These are phyloP conservation scores for Chlorencoelia australis DNA, from an alignment of 2,329 filamentous ascomycete species.

Conservation along the genomic window DNA sequence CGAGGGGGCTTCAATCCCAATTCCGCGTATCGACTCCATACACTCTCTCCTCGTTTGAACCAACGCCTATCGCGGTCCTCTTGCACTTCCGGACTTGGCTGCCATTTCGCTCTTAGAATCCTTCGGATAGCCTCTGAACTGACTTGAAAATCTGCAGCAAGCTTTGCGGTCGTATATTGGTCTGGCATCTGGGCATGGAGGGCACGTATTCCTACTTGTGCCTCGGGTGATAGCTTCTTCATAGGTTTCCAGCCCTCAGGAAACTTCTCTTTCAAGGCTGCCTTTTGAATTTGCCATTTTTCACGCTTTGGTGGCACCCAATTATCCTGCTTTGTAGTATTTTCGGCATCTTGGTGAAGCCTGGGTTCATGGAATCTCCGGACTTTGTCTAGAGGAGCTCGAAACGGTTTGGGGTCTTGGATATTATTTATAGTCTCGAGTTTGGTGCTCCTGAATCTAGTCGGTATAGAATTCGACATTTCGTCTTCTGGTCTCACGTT, in stretches of 20 bases:
- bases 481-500: too few species aligned
- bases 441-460: too few species aligned
- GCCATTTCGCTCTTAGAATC: conserved; percentile 74
- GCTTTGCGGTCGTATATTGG: conserved; percentile 61
- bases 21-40: conserved; percentile 51
- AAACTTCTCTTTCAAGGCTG: conserved; percentile 67
- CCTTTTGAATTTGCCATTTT: conserved; percentile 68
- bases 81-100: conserved; percentile 46
- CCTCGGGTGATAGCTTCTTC: conserved; percentile 85
- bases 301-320: conserved; percentile 29
- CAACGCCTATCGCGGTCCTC: conserved; percentile 48
- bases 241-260: conserved; percentile 70
- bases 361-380: too few species aligned
- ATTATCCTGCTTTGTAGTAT: conserved; percentile 11
- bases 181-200: conserved; percentile 70
- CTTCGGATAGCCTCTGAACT: conserved; percentile 78
- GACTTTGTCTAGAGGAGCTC: too few species aligned
- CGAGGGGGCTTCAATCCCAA: conserved; percentile 51
- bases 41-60: conserved; percentile 47
- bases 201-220: conserved; percentile 78
- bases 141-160: conserved; percentile 75
- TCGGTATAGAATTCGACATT: too few species aligned
- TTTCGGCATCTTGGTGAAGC: too few species aligned
- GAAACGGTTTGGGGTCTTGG: too few species aligned
- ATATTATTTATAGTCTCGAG: too few species aligned